Base-by-base conservation (phyloP, 805 yeast genomes). In the Pichia cephalocereana region DNA sequence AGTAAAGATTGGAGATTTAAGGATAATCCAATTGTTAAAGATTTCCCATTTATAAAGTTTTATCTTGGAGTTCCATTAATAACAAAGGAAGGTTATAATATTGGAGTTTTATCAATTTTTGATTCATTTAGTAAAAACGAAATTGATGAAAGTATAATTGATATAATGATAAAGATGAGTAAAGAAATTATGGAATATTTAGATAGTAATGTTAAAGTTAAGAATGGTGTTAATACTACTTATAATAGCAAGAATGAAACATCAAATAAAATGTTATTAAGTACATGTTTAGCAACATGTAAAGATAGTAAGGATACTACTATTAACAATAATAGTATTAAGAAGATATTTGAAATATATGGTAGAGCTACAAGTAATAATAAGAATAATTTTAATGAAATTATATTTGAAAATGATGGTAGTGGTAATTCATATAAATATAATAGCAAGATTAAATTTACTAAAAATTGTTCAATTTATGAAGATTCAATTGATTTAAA, bases 1-100 rank as follows among this genome's bases (percentile, higher is more conserved):
- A 61, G 78, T 6, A 65, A 66, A 36, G 95, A 85, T 58, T 85
- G 95, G 93, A 69, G 95, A 59, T 74, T 82, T 5, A 57, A 64
- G 17, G 65, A 68, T 39, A 82, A 79, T 56, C 91, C 91, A 0
- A 67, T 83, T 43, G 86, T 85, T 1, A 74, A 70, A 19, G 80
- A 82, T 0, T 67, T 71, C 0, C 89, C 91, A 0, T 64, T 66
- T 49, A 75, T 84, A 45, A 70, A 64, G 48, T 82, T 82, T 57
- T 85, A 83, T 59, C 74, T 80, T 36, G 86, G 85, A 0, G 85
- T 80, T 6, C 86, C 87, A 0, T 56, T 83, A 38, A 40, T 59
- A 17, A 62, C 72, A 0, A 49, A 59, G 14, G 57, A 68, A 10
- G 74, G 71, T 5, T 67, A 69, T 14, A 68, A 68, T 0, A 70